These are phyloP conservation scores for Sporothrix mexicana DNA, from an alignment of 2,329 filamentous ascomycete species.

Conservation along the genomic window DNA sequence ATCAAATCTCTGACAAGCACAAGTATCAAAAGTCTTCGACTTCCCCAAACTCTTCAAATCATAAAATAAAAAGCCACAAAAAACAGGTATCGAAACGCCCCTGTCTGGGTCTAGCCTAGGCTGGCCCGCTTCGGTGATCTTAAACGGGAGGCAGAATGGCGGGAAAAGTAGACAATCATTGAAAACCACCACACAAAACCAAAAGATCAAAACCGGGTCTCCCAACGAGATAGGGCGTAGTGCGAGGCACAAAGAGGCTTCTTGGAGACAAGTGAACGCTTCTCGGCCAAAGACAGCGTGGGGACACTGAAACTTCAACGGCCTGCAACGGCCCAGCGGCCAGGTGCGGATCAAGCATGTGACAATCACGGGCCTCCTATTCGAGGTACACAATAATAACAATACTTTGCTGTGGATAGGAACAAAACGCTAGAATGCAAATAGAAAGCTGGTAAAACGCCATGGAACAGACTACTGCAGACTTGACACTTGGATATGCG, in stretches of 20 bases:
- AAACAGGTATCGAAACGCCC: too few species aligned
- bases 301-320: neutral
- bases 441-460: neutral
- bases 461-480: conserved; percentile 10
- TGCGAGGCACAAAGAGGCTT: neutral
- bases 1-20: neutral
- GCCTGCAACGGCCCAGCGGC: conserved; percentile 19
- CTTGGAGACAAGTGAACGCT: neutral
- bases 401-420: too few species aligned
- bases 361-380: neutral
- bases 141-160: neutral
- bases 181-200: neutral
- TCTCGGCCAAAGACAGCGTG: neutral
- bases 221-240: neutral
- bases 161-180: neutral
- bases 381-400: neutral
- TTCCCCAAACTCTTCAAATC: too few species aligned
- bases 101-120: neutral
- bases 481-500: conserved; percentile 4
- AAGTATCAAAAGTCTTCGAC: neutral
- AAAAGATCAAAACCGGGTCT: neutral
- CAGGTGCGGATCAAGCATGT: conserved; percentile 22
- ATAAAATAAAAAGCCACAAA: too few species aligned
- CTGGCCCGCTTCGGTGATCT: conserved; percentile 12
- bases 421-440: neutral